Conservation (phyloP, 1,139 yeast genomes). For the Yamadazyma aaseri region DNA sequence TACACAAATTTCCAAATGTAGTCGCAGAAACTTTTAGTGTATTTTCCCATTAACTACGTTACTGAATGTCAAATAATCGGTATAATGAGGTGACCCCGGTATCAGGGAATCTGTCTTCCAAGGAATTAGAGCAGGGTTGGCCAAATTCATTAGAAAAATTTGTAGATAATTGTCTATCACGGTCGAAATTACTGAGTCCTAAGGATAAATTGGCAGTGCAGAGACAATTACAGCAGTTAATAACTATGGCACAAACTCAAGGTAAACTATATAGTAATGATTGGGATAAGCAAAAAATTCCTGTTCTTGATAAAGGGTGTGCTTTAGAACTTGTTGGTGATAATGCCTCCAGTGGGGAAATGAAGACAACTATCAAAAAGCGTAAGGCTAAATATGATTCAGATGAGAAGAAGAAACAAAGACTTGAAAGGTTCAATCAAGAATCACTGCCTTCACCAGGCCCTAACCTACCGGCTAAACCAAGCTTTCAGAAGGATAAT, state of each 20-base stretch:
- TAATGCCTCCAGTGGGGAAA: neutral
- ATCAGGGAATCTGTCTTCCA: neutral
- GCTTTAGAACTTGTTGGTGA: slow-evolving; percentile 7
- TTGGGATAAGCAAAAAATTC: slow-evolving; percentile 60
- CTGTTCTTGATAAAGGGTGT: slow-evolving; percentile 38
- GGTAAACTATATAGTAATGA: slow-evolving; percentile 52
- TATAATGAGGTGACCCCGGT: slow-evolving; percentile 9
- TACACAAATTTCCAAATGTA: no score
- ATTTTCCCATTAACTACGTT: no score
- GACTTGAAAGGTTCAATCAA: slow-evolving; percentile 51
- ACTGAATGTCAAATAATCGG: neutral
- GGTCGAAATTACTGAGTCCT: slow-evolving; percentile 21
- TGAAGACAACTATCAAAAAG: neutral
- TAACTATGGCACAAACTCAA: slow-evolving; percentile 44
- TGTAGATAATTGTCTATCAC: slow-evolving; percentile 26
- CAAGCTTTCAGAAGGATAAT: slow-evolving; percentile 6
- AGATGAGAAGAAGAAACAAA: slow-evolving; percentile 38
- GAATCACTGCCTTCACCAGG: slow-evolving; percentile 4
- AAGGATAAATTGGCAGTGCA: slow-evolving; percentile 24
- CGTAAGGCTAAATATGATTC: slow-evolving; percentile 23
- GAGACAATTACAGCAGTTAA: slow-evolving; percentile 26
- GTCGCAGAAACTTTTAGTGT: no score
- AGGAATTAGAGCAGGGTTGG: slow-evolving; percentile 20
- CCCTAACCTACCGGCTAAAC: slow-evolving; percentile 8
- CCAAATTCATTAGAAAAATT: slow-evolving; percentile 33